These are phyloP conservation scores for Chaetomiaceae sp. DNA, from an alignment of 2,329 filamentous ascomycete species.

Conservation along the genomic window DNA sequence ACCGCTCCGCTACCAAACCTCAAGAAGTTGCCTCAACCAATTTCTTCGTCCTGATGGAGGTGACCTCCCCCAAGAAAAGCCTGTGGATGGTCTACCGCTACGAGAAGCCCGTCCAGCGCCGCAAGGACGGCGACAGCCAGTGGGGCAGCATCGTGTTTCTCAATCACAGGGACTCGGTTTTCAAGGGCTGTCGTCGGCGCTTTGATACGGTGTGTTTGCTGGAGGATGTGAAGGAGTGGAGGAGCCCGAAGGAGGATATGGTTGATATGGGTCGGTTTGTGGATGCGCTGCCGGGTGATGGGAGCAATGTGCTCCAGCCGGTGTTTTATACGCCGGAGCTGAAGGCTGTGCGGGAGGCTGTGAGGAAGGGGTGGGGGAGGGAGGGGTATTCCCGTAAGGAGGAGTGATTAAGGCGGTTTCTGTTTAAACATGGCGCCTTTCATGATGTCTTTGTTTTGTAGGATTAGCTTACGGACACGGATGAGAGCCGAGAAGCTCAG, in stretches of 20 bases:
- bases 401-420: neutral
- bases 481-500: no score
- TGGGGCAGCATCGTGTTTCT: neutral
- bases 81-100: slow-evolving; percentile 11
- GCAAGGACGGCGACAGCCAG: neutral
- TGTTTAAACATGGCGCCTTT: neutral
- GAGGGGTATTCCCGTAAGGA: neutral
- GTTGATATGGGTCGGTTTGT: neutral
- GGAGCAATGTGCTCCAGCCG: neutral
- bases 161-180: neutral
- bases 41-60: slow-evolving; percentile 9
- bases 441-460: no score
- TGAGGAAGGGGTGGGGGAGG: neutral
- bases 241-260: neutral
- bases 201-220: slow-evolving; percentile 2
- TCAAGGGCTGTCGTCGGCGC: neutral
- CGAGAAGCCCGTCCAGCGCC: neutral
- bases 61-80: neutral
- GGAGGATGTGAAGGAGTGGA: neutral
- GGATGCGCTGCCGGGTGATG: neutral
- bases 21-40: neutral
- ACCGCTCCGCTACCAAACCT: neutral
- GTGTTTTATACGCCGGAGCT: neutral
- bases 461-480: no score
- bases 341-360: neutral